These are phyloP conservation scores for Vickermania ingenoplastis DNA, from an alignment of 208 protist species.

Conservation along the genomic window DNA sequence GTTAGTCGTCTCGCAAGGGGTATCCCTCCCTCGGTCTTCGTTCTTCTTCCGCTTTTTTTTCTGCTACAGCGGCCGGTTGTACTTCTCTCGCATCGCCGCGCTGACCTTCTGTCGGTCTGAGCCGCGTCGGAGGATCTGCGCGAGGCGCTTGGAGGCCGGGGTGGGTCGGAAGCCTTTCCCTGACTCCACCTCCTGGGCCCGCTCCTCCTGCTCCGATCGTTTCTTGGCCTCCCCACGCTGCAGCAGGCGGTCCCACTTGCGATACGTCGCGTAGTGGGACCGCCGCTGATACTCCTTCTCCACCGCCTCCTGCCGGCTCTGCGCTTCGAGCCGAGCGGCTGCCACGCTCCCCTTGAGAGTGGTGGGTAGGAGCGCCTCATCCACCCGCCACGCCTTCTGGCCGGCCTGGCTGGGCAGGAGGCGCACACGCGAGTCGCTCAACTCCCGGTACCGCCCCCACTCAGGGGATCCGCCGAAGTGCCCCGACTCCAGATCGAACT, in stretches of 20 bases:
- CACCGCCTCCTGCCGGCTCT: constrained; percentile 34
- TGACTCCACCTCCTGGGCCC: constrained; percentile 1
- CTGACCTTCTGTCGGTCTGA: constrained; percentile 42
- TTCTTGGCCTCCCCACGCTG: constrained; percentile 46
- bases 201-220: constrained; percentile 5
- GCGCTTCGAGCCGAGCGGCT: constrained; percentile 43
- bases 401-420: constrained; percentile 53
- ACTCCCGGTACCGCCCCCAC: constrained; percentile 63
- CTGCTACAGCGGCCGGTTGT: constrained; percentile 41
- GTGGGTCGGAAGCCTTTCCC: constrained; percentile 19
- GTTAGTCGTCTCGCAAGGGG: no score
- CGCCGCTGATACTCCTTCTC: constrained; percentile 58
- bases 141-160: constrained; percentile 38
- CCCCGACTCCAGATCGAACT: constrained; percentile 74
- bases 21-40: no score
- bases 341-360: constrained; percentile 53
- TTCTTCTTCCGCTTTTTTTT: no score
- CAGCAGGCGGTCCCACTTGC: constrained; percentile 74
- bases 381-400: constrained; percentile 58
- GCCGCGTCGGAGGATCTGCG: constrained; percentile 61
- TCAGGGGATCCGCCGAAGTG: constrained; percentile 69
- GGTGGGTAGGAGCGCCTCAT: constrained; percentile 58
- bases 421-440: constrained; percentile 73
- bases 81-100: constrained; percentile 34
- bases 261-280: constrained; percentile 55